Conservation (phyloP, 208 protist species). For the Crithidia expoeki region DNA sequence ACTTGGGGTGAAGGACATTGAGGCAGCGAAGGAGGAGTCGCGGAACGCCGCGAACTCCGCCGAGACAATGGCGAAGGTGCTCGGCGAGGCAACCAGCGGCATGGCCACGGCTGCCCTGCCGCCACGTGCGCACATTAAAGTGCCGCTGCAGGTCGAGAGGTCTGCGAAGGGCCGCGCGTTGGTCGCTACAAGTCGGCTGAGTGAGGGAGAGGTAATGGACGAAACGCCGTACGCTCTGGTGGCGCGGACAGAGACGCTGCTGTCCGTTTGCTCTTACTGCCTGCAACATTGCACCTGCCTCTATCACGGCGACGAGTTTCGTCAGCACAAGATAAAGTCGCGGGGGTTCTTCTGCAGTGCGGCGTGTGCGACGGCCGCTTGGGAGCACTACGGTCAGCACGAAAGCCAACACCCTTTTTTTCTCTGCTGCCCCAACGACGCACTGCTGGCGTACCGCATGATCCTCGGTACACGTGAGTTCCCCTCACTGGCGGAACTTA, state of each 20-base stretch:
- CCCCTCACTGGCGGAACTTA: slow-evolving; percentile 28
- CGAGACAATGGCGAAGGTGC: slow-evolving; percentile 45
- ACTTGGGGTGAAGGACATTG: slow-evolving; percentile 58
- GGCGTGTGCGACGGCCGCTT: slow-evolving; percentile 57
- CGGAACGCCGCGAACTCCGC: slow-evolving; percentile 42
- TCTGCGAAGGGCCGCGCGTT: slow-evolving; percentile 51
- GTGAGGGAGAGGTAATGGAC: slow-evolving; percentile 52
- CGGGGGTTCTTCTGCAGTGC: slow-evolving; percentile 89
- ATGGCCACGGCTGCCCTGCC: slow-evolving; percentile 32
- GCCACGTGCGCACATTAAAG: slow-evolving; percentile 35
- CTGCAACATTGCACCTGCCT: slow-evolving; percentile 73
- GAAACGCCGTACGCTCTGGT: slow-evolving; percentile 73
- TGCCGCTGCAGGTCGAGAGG: slow-evolving; percentile 29
- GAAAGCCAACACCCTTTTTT: slow-evolving; percentile 79
- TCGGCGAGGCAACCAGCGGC: slow-evolving; percentile 38
- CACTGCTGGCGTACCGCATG: slow-evolving; percentile 75
- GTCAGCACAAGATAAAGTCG: slow-evolving; percentile 47
- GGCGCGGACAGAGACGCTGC: slow-evolving; percentile 67
- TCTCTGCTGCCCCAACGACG: slow-evolving; percentile 83
- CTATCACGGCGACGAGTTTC: slow-evolving; percentile 70
- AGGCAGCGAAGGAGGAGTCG: slow-evolving; percentile 48
- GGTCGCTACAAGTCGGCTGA: slow-evolving; percentile 42
- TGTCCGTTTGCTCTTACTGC: slow-evolving; percentile 81
- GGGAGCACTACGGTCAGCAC: slow-evolving; percentile 73
- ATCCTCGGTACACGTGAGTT: slow-evolving; percentile 43